A percentile compares a stretch with the other conserved stretches of the same genome.
These are phyloP conservation scores for Periconia sp. DNA, from an alignment of 2,329 filamentous ascomycete genomes.

Conservation along the genomic window DNA sequence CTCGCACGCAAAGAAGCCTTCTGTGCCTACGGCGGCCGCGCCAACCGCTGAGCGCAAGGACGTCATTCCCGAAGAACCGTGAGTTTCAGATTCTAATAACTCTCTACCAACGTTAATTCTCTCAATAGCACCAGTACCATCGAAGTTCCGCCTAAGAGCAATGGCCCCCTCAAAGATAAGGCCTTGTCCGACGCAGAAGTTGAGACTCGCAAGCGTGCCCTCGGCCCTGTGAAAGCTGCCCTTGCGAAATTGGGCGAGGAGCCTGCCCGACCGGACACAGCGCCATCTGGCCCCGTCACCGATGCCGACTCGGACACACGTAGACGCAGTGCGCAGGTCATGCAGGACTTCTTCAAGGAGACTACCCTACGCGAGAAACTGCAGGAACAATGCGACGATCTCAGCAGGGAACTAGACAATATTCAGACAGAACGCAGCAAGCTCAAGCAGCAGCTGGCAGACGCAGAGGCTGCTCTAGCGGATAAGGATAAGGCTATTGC, in stretches of 20 bases:
- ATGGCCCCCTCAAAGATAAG: constrained; percentile 38
- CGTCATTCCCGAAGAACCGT: constrained; percentile 24
- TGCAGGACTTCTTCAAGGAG: constrained; percentile 49
- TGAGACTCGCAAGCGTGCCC: constrained; percentile 31
- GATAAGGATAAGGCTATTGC: constrained; percentile 40
- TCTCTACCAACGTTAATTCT: not conserved
- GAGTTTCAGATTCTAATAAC: constrained; percentile 3
- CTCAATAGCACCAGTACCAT: constrained; percentile 25
- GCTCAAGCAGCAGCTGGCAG: constrained; percentile 39
- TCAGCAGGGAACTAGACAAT: constrained; percentile 38
- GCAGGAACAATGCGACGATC: constrained; percentile 43
- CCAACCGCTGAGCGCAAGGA: constrained; percentile 15
- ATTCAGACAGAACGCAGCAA: constrained; percentile 37
- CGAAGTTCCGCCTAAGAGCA: constrained; percentile 28
- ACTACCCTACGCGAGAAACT: constrained; percentile 43
- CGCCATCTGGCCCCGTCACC: constrained; percentile 34
- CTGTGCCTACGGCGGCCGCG: constrained; percentile 22
- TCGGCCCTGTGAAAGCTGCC: constrained; percentile 35
- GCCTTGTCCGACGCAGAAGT: constrained; percentile 44
- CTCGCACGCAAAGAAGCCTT: constrained; percentile 39
- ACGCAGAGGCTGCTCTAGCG: constrained; percentile 35
- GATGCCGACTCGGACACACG: constrained; percentile 40
- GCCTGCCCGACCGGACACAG: constrained; percentile 36
- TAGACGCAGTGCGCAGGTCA: constrained; percentile 40
- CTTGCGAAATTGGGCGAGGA: constrained; percentile 39